Evolutionary conservation across 129 eudicot species (phyloP), one percentile per base, ranked within the genome.

Genomic region (Centella asiatica): DNA sequence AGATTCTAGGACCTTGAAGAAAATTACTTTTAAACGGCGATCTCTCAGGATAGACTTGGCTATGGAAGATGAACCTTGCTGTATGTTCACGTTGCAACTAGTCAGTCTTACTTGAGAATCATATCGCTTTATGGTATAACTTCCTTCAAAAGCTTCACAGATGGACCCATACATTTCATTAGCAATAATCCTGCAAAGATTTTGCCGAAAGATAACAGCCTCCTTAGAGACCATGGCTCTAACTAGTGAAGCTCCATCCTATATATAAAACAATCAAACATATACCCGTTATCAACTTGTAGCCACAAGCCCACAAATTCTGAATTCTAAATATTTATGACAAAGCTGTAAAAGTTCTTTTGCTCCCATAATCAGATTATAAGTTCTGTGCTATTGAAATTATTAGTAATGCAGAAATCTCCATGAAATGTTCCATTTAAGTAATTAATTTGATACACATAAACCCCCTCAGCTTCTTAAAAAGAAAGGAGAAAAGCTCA

Each of bases 181-280:
- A 14, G 99, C 85, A 29, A 82, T 69, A 29, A 82, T 57, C 64
- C 55, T 65, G 73, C 92, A 75, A 32, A 93, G 19, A 56, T 88
- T 85, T 40, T 93, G 79, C 26, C 96, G 88, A 45, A 82, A 77
- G 29, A 79, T 55, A 28, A 23, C 62, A 17, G 95, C 95, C 70
- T 93, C 92, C 55, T 76, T 79, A 23, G 99, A 84, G n/a, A 93
- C 71, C 29, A 82, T 58, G 39, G 86, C 89, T 49, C 69, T 69
- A 20, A 93, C 57, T 62, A 87, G 27, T 42, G 99, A 87, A 60
- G 89, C 78, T 58, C 99, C 99, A 22, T 93, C 93, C 99, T 93
- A 83, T 72, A 68, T 23, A 64, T 56, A 19, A 54, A 40, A 65
- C n/a, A 65, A 28, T 36, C 27, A 50, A 40, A 34, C 31, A 31